Evolutionary conservation across 305 asterid genomes (phyloP).

Genomic region (Salvia sclarea): DNA sequence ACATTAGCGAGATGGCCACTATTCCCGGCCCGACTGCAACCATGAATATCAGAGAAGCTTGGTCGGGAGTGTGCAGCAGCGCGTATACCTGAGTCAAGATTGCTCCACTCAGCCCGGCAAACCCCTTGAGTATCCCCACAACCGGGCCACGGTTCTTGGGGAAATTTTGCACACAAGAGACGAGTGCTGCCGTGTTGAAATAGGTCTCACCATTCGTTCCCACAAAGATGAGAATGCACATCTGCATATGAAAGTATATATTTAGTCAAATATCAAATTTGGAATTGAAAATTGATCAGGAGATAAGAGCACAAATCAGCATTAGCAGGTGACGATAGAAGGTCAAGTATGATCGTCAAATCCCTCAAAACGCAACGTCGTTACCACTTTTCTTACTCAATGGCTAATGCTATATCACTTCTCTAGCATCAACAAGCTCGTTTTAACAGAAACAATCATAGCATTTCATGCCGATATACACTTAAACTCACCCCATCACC

Average conservation of each 20-base stretch:
- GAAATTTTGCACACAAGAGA: conserved; percentile 87
- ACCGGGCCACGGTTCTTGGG: conserved; percentile 90
- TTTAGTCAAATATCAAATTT: background rate
- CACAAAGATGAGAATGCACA: conserved; percentile 77
- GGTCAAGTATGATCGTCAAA: background rate
- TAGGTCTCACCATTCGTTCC: conserved; percentile 96
- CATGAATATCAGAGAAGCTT: conserved; percentile 75
- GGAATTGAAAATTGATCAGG: background rate
- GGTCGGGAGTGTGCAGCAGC: conserved; percentile 68
- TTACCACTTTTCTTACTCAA: conserved; percentile 5
- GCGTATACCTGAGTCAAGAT: conserved; percentile 79
- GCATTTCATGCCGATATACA: conserved; percentile 7
- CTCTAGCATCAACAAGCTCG: background rate
- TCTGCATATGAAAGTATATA: conserved; percentile 44
- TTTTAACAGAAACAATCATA: background rate
- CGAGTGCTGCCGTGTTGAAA: conserved; percentile 88
- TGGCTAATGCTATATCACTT: too few species aligned
- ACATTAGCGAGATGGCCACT: conserved; percentile 72
- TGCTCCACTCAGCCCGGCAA: conserved; percentile 90
- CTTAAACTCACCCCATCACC: background rate
- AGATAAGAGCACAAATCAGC: conserved; percentile 4
- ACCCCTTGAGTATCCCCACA: conserved; percentile 92
- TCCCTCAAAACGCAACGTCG: background rate
- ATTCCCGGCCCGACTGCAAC: conserved; percentile 86
- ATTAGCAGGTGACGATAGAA: background rate